Evolutionary conservation across 31 red algal species (phyloP).

Genomic region (Endocladia muricata): DNA sequence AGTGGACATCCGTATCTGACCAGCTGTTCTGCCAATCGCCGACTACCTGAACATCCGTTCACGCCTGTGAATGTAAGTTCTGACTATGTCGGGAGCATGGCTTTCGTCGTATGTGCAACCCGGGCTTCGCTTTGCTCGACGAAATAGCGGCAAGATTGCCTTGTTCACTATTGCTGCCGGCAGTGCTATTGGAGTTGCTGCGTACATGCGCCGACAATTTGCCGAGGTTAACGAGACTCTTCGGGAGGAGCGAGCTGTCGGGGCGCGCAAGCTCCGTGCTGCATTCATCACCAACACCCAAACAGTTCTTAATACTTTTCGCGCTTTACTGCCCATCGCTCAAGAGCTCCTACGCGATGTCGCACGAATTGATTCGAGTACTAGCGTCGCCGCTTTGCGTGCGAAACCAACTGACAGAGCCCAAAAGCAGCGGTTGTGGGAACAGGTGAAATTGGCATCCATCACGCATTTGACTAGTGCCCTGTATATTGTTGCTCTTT

Average conservation of each 20-base stretch:
- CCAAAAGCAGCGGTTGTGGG: slow-evolving; percentile 50
- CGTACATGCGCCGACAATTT: slow-evolving; percentile 35
- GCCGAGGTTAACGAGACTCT: slow-evolving; percentile 35
- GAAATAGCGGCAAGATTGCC: slow-evolving; percentile 23
- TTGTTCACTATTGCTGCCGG: slow-evolving; percentile 27
- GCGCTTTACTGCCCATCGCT: slow-evolving; percentile 17
- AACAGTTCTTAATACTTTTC: slow-evolving; percentile 19
- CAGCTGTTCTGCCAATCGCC: too few relatives aligned
- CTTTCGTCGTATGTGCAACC: too few relatives aligned
- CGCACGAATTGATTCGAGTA: slow-evolving; percentile 22
- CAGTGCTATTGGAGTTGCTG: slow-evolving; percentile 12
- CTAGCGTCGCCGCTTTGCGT: background rate
- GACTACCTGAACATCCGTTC: too few relatives aligned
- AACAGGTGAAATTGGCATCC: slow-evolving; percentile 46
- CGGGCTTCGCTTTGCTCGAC: slow-evolving; percentile 19
- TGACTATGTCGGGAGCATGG: too few relatives aligned
- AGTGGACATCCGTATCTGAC: too few relatives aligned
- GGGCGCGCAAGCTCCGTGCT: slow-evolving; percentile 41
- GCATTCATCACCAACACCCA: slow-evolving; percentile 35
- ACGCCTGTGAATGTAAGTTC: too few relatives aligned
- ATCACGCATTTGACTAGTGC: slow-evolving; percentile 27
- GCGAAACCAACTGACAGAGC: slow-evolving; percentile 1
- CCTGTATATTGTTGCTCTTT: slow-evolving; percentile 13
- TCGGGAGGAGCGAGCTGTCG: slow-evolving; percentile 19
- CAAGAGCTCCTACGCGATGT: slow-evolving; percentile 10